Conservation (phyloP, 768 basidiomycete species). For the Russula ochroleuca region DNA sequence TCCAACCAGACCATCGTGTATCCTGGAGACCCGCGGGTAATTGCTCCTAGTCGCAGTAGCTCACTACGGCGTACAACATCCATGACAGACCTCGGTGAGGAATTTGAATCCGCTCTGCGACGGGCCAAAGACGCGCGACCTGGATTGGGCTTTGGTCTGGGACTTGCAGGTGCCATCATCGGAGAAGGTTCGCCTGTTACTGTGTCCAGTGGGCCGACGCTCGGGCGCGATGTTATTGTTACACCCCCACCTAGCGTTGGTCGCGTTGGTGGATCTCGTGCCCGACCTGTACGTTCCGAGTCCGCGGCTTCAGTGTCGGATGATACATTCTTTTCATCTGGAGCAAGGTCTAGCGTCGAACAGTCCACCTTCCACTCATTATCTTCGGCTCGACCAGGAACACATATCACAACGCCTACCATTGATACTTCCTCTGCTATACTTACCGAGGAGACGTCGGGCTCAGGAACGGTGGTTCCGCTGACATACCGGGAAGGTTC, state of each 20-base stretch:
- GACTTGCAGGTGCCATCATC: constrained; percentile 33
- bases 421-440: constrained; percentile 35
- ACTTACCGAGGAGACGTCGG: constrained; percentile 39
- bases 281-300: constrained; percentile 31
- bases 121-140: constrained; percentile 41
- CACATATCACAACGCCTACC: constrained; percentile 30
- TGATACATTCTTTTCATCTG: constrained; percentile 46
- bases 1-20: constrained; percentile 63
- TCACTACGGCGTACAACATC: constrained; percentile 64
- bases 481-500: constrained; percentile 8
- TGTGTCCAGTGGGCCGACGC: constrained; percentile 58
- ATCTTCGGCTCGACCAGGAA: constrained; percentile 33
- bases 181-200: constrained; percentile 66
- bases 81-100: constrained; percentile 69
- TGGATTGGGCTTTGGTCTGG: constrained; percentile 44
- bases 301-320: constrained; percentile 37
- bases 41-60: constrained; percentile 60
- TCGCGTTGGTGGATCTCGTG: constrained; percentile 32
- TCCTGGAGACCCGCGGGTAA: constrained; percentile 67
- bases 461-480: constrained; percentile 26
- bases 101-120: constrained; percentile 44
- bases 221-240: constrained; percentile 41
- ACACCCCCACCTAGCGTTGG: constrained; percentile 44
- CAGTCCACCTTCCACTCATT: constrained; percentile 39
- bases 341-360: constrained; percentile 34